Conservation (phyloP, 257 asterid species). For the Sherardia arvensis region DNA sequence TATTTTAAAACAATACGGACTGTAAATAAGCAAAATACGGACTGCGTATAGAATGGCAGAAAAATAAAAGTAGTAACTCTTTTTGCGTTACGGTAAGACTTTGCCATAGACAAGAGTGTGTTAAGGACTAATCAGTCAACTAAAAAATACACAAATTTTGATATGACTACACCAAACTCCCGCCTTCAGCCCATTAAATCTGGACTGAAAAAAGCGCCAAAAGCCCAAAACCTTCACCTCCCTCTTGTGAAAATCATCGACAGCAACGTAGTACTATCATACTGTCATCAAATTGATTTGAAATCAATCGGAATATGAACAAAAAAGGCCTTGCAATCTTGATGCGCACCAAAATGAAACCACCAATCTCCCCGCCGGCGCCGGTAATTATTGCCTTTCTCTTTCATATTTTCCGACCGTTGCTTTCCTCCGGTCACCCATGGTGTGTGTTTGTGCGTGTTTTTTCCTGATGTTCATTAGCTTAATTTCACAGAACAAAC, state of each 20-base stretch:
- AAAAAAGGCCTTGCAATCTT: conserved; percentile 59
- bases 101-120: too few species aligned
- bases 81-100: too few species aligned
- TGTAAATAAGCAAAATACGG: too few species aligned
- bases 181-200: not conserved
- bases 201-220: not conserved
- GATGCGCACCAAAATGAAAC: conserved; percentile 77
- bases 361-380: conserved; percentile 46
- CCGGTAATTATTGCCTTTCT: conserved; percentile 25
- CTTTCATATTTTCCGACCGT: not conserved
- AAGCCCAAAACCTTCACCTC: not conserved
- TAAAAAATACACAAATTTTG: too few species aligned
- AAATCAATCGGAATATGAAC: conserved; percentile 24
- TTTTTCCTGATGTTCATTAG: conserved; percentile 7
- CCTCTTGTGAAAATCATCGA: not conserved
- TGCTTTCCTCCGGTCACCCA: not conserved
- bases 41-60: too few species aligned
- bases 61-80: too few species aligned
- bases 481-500: conserved; percentile 28
- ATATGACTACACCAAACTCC: too few species aligned
- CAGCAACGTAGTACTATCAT: not conserved
- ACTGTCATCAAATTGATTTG: not conserved
- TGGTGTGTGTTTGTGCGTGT: not conserved
- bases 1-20: too few species aligned
- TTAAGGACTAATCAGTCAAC: too few species aligned